Conservation (phyloP, 768 basidiomycete species). For the Suillus plorans region DNA sequence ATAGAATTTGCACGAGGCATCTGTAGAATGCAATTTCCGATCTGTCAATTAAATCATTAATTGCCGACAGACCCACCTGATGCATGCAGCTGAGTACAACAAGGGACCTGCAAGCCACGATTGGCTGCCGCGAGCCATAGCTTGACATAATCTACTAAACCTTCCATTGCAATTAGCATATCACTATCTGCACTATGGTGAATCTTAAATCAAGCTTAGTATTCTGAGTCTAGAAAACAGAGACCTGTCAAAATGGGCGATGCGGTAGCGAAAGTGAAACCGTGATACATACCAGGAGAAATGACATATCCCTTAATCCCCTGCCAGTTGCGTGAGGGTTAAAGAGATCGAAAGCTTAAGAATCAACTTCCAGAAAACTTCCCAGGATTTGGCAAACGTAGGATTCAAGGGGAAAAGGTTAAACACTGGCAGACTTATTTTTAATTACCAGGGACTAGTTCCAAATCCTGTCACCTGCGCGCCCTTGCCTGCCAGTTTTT, state of each 20-base stretch:
- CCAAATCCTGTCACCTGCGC: neutral
- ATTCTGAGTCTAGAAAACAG: neutral
- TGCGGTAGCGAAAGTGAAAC: neutral
- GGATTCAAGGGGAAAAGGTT: neutral
- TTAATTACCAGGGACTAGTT: neutral
- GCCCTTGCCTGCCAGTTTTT: neutral
- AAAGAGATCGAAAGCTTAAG: neutral
- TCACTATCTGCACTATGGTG: no score
- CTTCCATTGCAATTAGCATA: no score
- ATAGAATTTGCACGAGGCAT: neutral
- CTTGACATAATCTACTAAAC: no score
- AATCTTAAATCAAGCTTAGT: neutral
- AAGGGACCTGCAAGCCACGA: no score
- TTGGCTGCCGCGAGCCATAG: no score
- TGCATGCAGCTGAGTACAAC: no score
- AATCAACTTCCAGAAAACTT: neutral
- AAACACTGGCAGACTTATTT: neutral
- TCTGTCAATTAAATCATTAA: neutral
- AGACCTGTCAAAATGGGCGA: neutral
- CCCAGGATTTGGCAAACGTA: neutral
- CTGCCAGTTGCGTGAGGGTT: neutral
- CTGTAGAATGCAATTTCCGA: neutral
- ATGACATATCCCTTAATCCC: neutral
- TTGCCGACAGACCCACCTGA: neutral
- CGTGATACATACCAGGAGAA: neutral